A percentile compares a stretch with the other conserved stretches of the same genome.
phyloP scores from a whole-genome alignment of 352 stramenopile genomes.

The Globisporangium paddicum region DNA sequence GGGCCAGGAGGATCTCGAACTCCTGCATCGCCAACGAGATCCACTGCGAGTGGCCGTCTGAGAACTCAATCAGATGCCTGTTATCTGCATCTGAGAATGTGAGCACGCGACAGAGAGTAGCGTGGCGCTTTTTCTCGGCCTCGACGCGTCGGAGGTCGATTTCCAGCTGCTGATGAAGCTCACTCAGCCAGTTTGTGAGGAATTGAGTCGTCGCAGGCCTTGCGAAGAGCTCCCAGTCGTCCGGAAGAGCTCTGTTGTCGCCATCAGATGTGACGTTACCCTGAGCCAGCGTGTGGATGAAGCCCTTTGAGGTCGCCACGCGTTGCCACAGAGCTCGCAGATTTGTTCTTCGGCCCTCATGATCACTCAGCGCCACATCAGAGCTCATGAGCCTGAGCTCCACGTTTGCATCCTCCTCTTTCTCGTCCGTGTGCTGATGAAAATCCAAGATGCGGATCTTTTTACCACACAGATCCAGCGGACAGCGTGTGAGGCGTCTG shows the following conservation, averaged over 20 bases:
- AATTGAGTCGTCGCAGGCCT: background rate
- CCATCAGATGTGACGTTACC: background rate
- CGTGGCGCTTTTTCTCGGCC: constrained; percentile 7
- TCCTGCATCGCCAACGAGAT: constrained; percentile 30
- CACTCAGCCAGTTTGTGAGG: constrained; percentile 4
- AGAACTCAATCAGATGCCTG: constrained; percentile 49
- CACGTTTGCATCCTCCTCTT: background rate
- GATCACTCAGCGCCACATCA: background rate
- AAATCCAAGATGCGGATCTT: constrained; percentile 43
- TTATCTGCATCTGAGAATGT: constrained; percentile 26
- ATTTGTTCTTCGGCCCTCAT: background rate
- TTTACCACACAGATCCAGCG: constrained; percentile 64
- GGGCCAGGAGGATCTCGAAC: constrained; percentile 31
- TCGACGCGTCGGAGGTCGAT: constrained; percentile 1
- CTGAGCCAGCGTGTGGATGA: constrained; percentile 2
- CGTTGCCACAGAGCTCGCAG: constrained; percentile 4
- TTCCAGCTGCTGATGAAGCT: constrained; percentile 2
- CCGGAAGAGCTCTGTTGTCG: background rate
- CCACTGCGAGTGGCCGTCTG: constrained; percentile 47
- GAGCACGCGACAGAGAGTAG: constrained; percentile 32
- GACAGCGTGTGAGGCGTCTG: constrained; percentile 32
- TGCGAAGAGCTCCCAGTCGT: constrained; percentile 1
- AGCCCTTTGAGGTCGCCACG: background rate
- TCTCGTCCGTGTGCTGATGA: background rate
- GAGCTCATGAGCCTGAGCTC: constrained; percentile 18